A percentile compares a stretch with the other conserved stretches of the same genome.
These are phyloP conservation scores for Cryphonectria japonica DNA, from an alignment of 2,329 filamentous ascomycete species.

Conservation along the genomic window DNA sequence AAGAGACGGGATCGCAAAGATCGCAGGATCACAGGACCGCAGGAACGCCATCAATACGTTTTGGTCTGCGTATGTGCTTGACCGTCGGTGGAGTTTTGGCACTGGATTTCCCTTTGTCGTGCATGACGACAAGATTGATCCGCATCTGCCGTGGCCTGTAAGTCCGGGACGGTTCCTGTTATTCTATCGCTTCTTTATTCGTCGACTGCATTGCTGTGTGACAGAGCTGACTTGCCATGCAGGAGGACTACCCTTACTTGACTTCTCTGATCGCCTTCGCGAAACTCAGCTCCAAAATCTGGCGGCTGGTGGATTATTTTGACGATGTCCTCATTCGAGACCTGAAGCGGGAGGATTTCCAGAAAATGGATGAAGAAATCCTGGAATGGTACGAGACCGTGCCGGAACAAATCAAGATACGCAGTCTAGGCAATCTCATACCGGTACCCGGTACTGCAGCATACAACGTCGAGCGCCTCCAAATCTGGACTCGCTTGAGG, in stretches of 20 bases:
- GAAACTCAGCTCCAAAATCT: conserved; percentile 82
- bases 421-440: conserved; percentile 59
- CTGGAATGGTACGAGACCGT: conserved; percentile 84
- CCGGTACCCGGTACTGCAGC: conserved; percentile 59
- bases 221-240: conserved; percentile 31
- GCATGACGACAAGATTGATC: conserved; percentile 84
- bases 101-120: conserved; percentile 85
- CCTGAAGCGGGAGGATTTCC: conserved; percentile 74
- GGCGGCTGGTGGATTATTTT: conserved; percentile 75
- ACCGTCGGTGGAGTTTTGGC: conserved; percentile 87
- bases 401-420: conserved; percentile 62
- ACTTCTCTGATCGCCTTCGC: conserved; percentile 86
- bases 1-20: conserved; percentile 71
- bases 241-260: conserved; percentile 69
- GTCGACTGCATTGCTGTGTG: neutral
- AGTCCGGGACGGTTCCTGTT: conserved; percentile 36
- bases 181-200: neutral
- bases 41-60: conserved; percentile 72
- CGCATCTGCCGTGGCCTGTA: conserved; percentile 78
- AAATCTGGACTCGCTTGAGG: conserved; percentile 82
- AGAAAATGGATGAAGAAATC: conserved; percentile 80
- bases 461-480: conserved; percentile 72
- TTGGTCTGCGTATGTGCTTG: conserved; percentile 85
- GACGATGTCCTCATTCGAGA: conserved; percentile 64
- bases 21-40: conserved; percentile 70